Evolutionary conservation across 306 rosid species (phyloP).

Genomic region (Carpinus viminea): DNA sequence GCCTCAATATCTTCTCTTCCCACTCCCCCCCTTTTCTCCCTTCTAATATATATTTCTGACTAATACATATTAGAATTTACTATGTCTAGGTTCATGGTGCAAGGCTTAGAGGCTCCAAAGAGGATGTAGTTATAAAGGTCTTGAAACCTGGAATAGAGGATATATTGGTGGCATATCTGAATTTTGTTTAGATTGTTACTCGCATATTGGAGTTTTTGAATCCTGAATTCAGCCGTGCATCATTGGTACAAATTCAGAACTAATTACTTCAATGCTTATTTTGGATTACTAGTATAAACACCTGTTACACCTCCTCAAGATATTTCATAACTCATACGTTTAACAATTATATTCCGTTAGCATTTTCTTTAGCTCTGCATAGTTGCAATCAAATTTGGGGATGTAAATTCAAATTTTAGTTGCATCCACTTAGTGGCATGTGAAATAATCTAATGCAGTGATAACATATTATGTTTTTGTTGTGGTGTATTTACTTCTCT

Average conservation of each 20-base stretch:
- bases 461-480: background rate
- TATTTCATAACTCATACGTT: too few relatives aligned
- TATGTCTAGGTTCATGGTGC: constrained; percentile 83
- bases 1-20: constrained; percentile 54
- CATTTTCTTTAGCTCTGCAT: background rate
- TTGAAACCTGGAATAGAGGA: constrained; percentile 97
- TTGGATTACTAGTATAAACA: constrained; percentile 1
- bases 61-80: constrained; percentile 25
- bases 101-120: constrained; percentile 82
- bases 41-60: background rate
- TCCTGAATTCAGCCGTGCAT: constrained; percentile 87
- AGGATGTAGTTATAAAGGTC: constrained; percentile 94
- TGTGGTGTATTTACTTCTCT: constrained; percentile 11
- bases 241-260: constrained; percentile 55
- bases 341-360: background rate
- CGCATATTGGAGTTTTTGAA: constrained; percentile 89
- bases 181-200: constrained; percentile 83
- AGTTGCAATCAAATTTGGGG: background rate
- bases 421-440: background rate
- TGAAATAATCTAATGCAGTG: background rate
- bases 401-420: constrained; percentile 6
- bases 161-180: constrained; percentile 88
- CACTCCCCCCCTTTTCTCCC: constrained; percentile 9
- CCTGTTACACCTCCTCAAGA: background rate
- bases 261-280: constrained; percentile 6